Evolutionary conservation across 352 stramenopile genomes (phyloP).

Genomic region (Globisporangium uncinulatum): DNA sequence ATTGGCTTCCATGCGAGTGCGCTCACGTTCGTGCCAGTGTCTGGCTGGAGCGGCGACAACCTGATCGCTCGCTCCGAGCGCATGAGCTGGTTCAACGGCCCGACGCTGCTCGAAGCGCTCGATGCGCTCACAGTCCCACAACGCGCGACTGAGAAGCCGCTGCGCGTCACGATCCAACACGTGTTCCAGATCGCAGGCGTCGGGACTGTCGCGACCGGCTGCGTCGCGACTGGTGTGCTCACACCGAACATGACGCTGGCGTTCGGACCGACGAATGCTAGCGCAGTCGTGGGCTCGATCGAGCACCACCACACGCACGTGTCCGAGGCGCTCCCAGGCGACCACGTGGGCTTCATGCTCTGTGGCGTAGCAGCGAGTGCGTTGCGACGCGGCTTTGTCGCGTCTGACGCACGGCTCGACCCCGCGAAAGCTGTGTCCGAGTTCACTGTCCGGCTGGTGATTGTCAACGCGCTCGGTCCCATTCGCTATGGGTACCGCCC

Average conservation of each 20-base stretch:
- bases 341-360: slow-evolving; percentile 80
- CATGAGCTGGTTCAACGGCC: slow-evolving; percentile 52
- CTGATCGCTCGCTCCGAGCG: slow-evolving; percentile 66
- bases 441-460: slow-evolving; percentile 96
- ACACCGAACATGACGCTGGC: slow-evolving; percentile 56
- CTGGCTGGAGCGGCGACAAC: slow-evolving; percentile 80
- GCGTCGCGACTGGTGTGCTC: slow-evolving; percentile 66
- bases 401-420: slow-evolving; percentile 92
- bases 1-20: slow-evolving; percentile 83
- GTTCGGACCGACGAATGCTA: slow-evolving; percentile 39
- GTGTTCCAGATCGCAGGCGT: slow-evolving; percentile 86
- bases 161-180: slow-evolving; percentile 72
- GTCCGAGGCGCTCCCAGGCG: slow-evolving; percentile 47
- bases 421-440: slow-evolving; percentile 73
- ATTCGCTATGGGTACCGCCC: slow-evolving; percentile 93
- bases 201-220: slow-evolving; percentile 69
- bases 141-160: slow-evolving; percentile 40
- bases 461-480: slow-evolving; percentile 94
- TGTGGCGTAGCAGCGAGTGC: slow-evolving; percentile 39
- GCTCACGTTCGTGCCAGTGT: slow-evolving; percentile 63
- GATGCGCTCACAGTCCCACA: slow-evolving; percentile 70
- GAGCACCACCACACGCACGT: slow-evolving; percentile 79
- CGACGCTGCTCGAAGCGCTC: slow-evolving; percentile 59
- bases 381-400: slow-evolving; percentile 91
- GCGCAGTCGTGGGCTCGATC: slow-evolving; percentile 64